Evolutionary conservation across 1,284 basidiomycete species (phyloP).

Genomic region (Malassezia restricta): DNA sequence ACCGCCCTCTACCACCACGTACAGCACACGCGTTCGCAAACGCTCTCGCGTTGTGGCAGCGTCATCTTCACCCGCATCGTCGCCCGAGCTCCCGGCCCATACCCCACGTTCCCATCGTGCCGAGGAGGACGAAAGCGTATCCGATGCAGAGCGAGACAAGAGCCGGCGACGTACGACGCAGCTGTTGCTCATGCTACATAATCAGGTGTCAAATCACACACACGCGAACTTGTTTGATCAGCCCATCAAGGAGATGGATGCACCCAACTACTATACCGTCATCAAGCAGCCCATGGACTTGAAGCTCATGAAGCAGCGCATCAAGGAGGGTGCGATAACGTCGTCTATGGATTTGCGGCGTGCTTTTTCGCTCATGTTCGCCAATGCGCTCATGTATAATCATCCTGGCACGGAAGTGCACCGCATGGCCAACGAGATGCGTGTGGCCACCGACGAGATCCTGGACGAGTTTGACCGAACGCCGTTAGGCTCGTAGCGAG

Average conservation of each 20-base stretch:
- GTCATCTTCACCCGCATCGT: background rate
- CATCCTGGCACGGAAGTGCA: conserved; percentile 38
- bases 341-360: conserved; percentile 22
- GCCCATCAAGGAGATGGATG: conserved; percentile 40
- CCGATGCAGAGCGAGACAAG: conserved; percentile 18
- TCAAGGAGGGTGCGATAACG: conserved; percentile 34
- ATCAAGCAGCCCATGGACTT: conserved; percentile 37
- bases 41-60: background rate
- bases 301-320: conserved; percentile 34
- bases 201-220: conserved; percentile 39
- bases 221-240: conserved; percentile 42
- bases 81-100: background rate
- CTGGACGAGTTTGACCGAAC: conserved; percentile 12
- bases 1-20: background rate
- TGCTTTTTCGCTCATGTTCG: conserved; percentile 36
- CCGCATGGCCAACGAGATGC: conserved; percentile 42
- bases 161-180: conserved; percentile 31
- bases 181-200: conserved; percentile 34
- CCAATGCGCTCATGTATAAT: conserved; percentile 41
- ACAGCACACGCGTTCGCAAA: background rate
- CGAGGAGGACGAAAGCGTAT: conserved; percentile 16
- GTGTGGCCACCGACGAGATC: conserved; percentile 26
- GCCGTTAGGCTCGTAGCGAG: conserved; percentile 1
- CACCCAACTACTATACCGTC: conserved; percentile 38
- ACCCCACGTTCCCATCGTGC: background rate